Percentiles rank a stretch among this genome's conserved stretches.
These are phyloP conservation scores for Aspergillus steynii DNA, from an alignment of 495 filamentous ascomycete species.

Conservation along the genomic window DNA sequence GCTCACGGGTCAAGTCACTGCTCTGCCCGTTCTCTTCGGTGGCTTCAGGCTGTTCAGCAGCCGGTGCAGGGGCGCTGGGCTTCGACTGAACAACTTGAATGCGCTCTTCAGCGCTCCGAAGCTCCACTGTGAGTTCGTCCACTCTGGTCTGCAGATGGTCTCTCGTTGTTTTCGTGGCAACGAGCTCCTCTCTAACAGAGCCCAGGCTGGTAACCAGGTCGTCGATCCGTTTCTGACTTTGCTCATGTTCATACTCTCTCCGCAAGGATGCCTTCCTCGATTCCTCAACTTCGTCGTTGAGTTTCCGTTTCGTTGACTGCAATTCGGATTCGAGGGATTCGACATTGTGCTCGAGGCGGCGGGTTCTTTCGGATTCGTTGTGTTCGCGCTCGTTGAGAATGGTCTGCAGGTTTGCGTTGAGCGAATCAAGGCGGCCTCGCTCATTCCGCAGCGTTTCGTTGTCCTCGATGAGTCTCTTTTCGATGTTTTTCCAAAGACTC, in stretches of 20 bases:
- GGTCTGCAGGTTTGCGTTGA: conserved; percentile 78
- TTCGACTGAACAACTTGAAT: conserved; percentile 73
- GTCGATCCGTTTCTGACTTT: conserved; percentile 84
- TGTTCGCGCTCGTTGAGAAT: conserved; percentile 89
- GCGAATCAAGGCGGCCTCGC: conserved; percentile 71
- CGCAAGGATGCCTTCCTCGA: conserved; percentile 73
- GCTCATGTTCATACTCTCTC: conserved; percentile 84
- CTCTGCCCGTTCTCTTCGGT: conserved; percentile 47
- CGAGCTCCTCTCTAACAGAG: conserved; percentile 77
- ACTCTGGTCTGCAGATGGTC: conserved; percentile 87
- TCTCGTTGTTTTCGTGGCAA: conserved; percentile 76
- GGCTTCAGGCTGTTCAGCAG: conserved; percentile 27
- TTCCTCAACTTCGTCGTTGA: conserved; percentile 81
- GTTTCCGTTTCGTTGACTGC: conserved; percentile 73
- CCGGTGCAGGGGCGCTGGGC: conserved; percentile 55
- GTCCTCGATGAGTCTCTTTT: conserved; percentile 81
- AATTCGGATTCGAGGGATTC: conserved; percentile 80
- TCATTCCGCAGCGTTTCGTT: conserved; percentile 84
- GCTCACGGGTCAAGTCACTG: conserved; percentile 66
- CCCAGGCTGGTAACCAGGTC: conserved; percentile 79
- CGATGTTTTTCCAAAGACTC: conserved; percentile 85
- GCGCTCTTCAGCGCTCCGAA: conserved; percentile 85
- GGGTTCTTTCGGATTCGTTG: conserved; percentile 74
- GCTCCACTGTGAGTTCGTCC: conserved; percentile 83
- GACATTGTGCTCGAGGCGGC: conserved; percentile 71